Evolutionary conservation across 768 basidiomycete genomes (phyloP).

Genomic region (Hypsizygus marmoreus): DNA sequence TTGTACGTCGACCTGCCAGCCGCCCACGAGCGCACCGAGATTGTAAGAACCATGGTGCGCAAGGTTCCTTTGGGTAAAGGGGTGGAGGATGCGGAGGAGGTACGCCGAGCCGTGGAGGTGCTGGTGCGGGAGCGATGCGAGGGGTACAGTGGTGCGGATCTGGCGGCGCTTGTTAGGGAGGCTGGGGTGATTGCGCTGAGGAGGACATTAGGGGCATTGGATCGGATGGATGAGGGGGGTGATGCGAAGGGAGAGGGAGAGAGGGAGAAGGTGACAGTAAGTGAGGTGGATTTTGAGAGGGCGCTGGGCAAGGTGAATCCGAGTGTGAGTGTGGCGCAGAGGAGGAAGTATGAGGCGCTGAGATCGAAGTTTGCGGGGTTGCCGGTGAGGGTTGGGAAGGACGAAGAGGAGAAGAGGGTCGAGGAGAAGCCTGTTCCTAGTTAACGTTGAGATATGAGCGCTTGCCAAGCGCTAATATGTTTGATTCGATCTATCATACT

Average conservation of each 20-base stretch:
- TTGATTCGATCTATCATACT: no score
- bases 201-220: conserved; percentile 66
- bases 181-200: conserved; percentile 85
- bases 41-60: conserved; percentile 73
- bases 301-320: conserved; percentile 85
- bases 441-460: not conserved
- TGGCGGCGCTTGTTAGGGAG: conserved; percentile 86
- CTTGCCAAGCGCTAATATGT: no score
- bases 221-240: conserved; percentile 50
- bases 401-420: conserved; percentile 39
- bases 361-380: conserved; percentile 83
- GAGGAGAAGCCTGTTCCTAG: conserved; percentile 19
- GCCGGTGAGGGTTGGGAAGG: conserved; percentile 52
- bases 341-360: conserved; percentile 79
- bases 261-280: conserved; percentile 47
- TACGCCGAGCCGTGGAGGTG: conserved; percentile 32
- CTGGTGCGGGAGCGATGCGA: conserved; percentile 69
- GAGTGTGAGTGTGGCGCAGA: conserved; percentile 81
- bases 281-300: conserved; percentile 63
- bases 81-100: conserved; percentile 15
- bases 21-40: conserved; percentile 76
- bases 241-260: conserved; percentile 15
- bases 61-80: conserved; percentile 68
- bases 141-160: conserved; percentile 91
- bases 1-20: conserved; percentile 90